Evolutionary conservation across 2,329 filamentous ascomycete species (phyloP), one percentile per base, ranked within the genome.

Genomic region (Hyphodiscus sp.): DNA sequence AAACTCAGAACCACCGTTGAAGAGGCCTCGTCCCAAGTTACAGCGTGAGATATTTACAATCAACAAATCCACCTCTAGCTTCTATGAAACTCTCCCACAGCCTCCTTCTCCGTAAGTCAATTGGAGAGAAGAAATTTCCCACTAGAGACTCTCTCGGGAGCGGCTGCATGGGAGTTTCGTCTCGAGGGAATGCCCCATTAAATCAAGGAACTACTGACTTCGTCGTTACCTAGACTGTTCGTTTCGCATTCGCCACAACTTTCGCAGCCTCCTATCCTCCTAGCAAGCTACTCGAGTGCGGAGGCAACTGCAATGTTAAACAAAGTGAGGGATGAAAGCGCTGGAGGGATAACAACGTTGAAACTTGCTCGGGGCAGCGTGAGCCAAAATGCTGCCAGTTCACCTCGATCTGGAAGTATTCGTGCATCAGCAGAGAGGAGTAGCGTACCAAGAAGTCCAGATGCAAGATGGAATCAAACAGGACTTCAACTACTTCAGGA

Each of bases 401-500:
- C 77, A 1, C 69, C 71, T 10, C 71, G 74, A 33, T 76, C 76
- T 4, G 72, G 73, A 42, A 79, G 77, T 58, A 78, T 76, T 56
- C 74, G 76, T 66, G 68, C 73, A 7, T 69, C 67, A 23, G 72
- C 80, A 53, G 80, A 80, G 38, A 71, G 75, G n/a, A 76, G 74
- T 13, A 68, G 73, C n/a, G 69, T 77, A 15, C 73, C 74, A 26
- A 66, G 72, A 44, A 83, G 77, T 50, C 76, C 80, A 9, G 82
- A 83, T 52, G 68, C 73, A 56, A 66, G 73, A 57, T 69, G 72
- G 6, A 70, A 74, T 51, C 44, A 73, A 1, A 74, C 80, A 1
- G 74, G 75, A 5, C 58, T 81, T 45, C 76, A 82, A 49, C 71
- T 82, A 49, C 73, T 91, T 4, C 80, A 80, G 43, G 78, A 79